Conservation (phyloP, 192 early-diverging fungal species). For the Lobulomyces angularis region DNA sequence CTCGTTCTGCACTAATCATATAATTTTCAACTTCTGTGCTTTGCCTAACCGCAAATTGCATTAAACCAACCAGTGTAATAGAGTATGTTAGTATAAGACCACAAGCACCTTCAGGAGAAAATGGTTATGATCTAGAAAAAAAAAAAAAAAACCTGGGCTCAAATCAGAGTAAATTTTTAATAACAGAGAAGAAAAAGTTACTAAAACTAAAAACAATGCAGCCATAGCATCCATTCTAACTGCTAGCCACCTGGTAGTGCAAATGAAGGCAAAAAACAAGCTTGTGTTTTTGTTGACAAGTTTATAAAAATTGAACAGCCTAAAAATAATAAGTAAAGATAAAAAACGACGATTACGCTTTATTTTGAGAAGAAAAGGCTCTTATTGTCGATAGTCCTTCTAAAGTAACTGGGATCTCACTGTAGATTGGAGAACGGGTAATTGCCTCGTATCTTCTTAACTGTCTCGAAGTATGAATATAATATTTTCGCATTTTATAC, state of each 20-base stretch:
- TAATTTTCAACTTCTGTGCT: conserved; percentile 37
- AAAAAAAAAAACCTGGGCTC: conserved; percentile 16
- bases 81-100: not conserved
- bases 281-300: conserved; percentile 47
- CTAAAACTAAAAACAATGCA: conserved; percentile 30
- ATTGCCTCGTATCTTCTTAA: conserved; percentile 57
- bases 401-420: conserved; percentile 45
- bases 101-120: not conserved
- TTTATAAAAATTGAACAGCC: conserved; percentile 45
- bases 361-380: conserved; percentile 41
- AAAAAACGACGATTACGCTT: too few species aligned
- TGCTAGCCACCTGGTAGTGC: conserved; percentile 33
- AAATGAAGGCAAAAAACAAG: conserved; percentile 35
- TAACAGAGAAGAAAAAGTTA: not conserved
- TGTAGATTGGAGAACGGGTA: conserved; percentile 52
- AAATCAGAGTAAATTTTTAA: conserved; percentile 10
- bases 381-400: conserved; percentile 61
- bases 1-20: conserved; percentile 53
- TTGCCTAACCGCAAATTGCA: conserved; percentile 38
- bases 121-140: not conserved
- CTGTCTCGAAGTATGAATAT: conserved; percentile 45
- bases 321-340: too few species aligned
- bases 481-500: conserved; percentile 30
- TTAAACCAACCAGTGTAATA: conserved; percentile 19
- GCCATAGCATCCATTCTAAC: conserved; percentile 29